phyloP scores from a whole-genome alignment of 1,139 yeast genomes.

The Hyphopichia fennica region DNA sequence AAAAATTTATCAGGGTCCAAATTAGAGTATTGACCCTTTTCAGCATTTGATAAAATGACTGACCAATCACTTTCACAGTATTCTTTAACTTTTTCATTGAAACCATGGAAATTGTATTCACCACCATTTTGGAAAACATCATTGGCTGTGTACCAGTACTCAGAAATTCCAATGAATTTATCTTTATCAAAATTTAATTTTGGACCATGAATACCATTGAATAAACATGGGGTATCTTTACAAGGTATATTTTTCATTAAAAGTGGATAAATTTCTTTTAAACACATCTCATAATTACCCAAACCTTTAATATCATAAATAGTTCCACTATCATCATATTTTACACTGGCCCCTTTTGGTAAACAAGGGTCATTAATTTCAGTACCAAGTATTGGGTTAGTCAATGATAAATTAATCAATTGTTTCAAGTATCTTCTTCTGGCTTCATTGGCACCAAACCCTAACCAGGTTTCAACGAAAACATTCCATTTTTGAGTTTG shows the following conservation, averaged over 20 bases:
- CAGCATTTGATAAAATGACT: slow-evolving; percentile 46
- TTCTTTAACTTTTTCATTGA: slow-evolving; percentile 57
- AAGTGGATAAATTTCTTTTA: slow-evolving; percentile 67
- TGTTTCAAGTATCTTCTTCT: slow-evolving; percentile 61
- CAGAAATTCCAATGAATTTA: slow-evolving; percentile 76
- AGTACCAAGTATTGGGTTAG: slow-evolving; percentile 23
- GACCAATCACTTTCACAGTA: slow-evolving; percentile 72
- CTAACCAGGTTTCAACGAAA: slow-evolving; percentile 81
- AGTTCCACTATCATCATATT: slow-evolving; percentile 41
- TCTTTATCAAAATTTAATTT: slow-evolving; percentile 66
- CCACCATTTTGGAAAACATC: slow-evolving; percentile 80
- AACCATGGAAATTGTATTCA: slow-evolving; percentile 62
- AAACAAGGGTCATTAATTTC: slow-evolving; percentile 66
- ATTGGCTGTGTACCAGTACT: slow-evolving; percentile 84
- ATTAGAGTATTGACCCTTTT: slow-evolving; percentile 51
- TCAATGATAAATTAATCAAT: slow-evolving; percentile 30
- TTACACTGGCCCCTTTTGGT: slow-evolving; percentile 56
- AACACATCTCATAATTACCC: slow-evolving; percentile 69
- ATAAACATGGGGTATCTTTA: slow-evolving; percentile 69
- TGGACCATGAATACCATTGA: slow-evolving; percentile 82
- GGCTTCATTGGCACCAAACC: slow-evolving; percentile 84
- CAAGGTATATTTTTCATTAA: slow-evolving; percentile 73
- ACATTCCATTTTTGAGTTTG: slow-evolving; percentile 64
- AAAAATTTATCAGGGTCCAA: slow-evolving; percentile 48
- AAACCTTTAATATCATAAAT: slow-evolving; percentile 56